Percentiles rank a stretch among this genome's conserved stretches.
These are phyloP conservation scores for Prunus davidiana DNA, from an alignment of 306 rosid genomes.

Conservation along the genomic window DNA sequence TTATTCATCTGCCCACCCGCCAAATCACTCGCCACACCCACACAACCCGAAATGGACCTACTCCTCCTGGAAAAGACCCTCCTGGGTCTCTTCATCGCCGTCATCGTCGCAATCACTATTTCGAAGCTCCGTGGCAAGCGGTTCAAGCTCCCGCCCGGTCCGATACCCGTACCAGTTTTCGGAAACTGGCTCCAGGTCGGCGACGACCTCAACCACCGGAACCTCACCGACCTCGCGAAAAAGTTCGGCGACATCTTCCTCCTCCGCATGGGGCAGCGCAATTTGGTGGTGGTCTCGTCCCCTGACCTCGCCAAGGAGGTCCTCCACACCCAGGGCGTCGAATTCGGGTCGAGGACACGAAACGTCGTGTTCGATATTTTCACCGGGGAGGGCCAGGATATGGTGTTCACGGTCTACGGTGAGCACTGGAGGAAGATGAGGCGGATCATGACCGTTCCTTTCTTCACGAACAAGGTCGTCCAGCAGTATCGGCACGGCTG, in stretches of 20 bases:
- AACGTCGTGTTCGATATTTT: conserved; percentile 90
- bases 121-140: conserved; percentile 68
- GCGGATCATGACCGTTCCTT: conserved; percentile 88
- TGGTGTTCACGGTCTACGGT: conserved; percentile 93
- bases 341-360: conserved; percentile 82
- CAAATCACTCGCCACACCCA: not conserved
- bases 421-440: conserved; percentile 97
- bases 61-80: conserved; percentile 82
- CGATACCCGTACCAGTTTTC: conserved; percentile 68
- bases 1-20: not conserved
- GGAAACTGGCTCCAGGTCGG: conserved; percentile 98
- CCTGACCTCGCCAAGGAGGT: conserved; percentile 91
- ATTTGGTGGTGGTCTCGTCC: conserved; percentile 70
- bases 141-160: conserved; percentile 90
- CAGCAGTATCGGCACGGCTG: conserved; percentile 80
- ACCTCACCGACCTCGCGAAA: conserved; percentile 71
- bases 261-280: conserved; percentile 93
- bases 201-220: conserved; percentile 90
- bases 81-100: conserved; percentile 54
- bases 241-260: conserved; percentile 69
- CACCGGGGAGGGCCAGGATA: conserved; percentile 87
- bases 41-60: conserved; percentile 57
- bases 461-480: conserved; percentile 88
- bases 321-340: conserved; percentile 83
- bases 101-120: conserved; percentile 40